These are phyloP conservation scores for Dictyostelium capitatum DNA, from an alignment of 78 protist species.

Conservation along the genomic window DNA sequence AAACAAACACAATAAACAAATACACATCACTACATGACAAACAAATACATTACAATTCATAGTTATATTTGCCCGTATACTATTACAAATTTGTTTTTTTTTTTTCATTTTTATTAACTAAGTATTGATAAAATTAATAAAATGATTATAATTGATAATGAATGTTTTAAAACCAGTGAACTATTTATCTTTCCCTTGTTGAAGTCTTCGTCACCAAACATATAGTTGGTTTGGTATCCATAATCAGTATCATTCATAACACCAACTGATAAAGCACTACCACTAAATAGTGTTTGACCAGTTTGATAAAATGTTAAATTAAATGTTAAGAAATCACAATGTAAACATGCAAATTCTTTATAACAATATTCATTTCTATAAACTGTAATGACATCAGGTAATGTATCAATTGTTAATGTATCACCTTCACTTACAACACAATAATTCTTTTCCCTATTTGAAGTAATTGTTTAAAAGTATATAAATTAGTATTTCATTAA, in stretches of 20 bases:
- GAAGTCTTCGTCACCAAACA: not conserved
- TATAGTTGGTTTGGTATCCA: not conserved
- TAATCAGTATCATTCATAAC: not conserved
- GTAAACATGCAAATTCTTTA: not conserved
- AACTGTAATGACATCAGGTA: not conserved
- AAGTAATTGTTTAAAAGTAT: too few relatives aligned
- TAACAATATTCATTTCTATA: conserved; percentile 14
- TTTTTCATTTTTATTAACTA: too few relatives aligned
- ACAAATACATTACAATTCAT: too few relatives aligned
- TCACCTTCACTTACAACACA: conserved; percentile 4
- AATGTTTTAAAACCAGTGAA: too few relatives aligned
- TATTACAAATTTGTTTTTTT: too few relatives aligned
- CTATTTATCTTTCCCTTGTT: not conserved
- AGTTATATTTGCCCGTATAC: too few relatives aligned
- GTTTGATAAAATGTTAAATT: conserved; percentile 7
- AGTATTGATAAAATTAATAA: too few relatives aligned
- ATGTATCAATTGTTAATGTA: not conserved
- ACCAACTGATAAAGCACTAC: not conserved
- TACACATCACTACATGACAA: too few relatives aligned
- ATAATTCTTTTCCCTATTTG: conserved; percentile 5
- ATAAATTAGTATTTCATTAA: too few relatives aligned
- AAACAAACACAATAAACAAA: too few relatives aligned
- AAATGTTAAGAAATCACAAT: not conserved
- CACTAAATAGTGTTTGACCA: not conserved
- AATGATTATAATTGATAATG: too few relatives aligned